Base-by-base conservation (phyloP, 768 basidiomycete genomes). In the Clavulina sp. region DNA sequence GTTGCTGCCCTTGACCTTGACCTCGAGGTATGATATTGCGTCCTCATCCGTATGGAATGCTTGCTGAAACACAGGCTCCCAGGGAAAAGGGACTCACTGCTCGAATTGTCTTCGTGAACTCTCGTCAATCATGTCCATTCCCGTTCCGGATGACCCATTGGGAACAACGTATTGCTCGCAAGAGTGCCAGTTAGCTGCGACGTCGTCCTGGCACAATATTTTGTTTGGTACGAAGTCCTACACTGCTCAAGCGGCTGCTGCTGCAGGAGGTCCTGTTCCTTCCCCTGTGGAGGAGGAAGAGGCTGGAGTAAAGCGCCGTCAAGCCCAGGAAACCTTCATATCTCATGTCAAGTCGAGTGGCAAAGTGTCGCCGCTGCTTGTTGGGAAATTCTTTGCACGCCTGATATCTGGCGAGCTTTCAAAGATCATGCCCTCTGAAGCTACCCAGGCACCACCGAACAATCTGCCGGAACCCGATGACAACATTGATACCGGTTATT, bases 1-100 rank as follows among this genome's bases (percentile, higher is more conserved):
- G 76, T 83, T 34, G 67, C 81, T 7, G 77, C 69, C 28, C 74
- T 89, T 21, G 86, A 88, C 58, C 59, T 67, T 0, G 86, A 88
- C 58, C 68, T 89, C 4, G 55, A 57, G 41, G 57, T 53, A 4
- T 33, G 50, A 24, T 29, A 24, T 1, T 41, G 34, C 44, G 3
- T 36, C n/a, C 29, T 40, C 32, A 36, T 41, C 21, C 33, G 3
- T 1, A 46, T 16, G 13, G 13, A 16, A 29, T 29, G 4, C 19
- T 29, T 47, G 2, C 28, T n/a, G n/a, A n/a, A n/a, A n/a, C n/a
- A n/a, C n/a, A n/a, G 29, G 18, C 48, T 2, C 13, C 19, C 74
- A 81, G 64, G 68, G 69, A 33, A 73, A 74, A 48, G 79, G 80
- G 21, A 74, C 75, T 2, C 69, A 86, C 57, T 89, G 85, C 61